These are phyloP conservation scores for Aspergillus sp. DNA, from an alignment of 2,329 filamentous ascomycete genomes.

Conservation along the genomic window DNA sequence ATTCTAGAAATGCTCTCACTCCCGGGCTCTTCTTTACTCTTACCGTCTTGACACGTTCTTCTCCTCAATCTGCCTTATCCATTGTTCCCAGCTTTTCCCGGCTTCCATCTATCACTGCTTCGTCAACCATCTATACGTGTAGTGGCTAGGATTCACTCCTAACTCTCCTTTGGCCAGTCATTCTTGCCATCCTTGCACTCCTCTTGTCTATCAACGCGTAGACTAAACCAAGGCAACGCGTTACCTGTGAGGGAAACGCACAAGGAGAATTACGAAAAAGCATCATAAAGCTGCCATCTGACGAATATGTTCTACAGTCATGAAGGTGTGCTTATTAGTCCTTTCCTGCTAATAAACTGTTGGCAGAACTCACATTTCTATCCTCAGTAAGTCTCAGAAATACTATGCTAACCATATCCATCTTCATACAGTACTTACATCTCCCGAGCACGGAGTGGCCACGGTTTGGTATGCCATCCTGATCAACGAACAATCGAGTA, in stretches of 20 bases:
- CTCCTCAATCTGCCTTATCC: neutral
- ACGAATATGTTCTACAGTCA: conserved; percentile 87
- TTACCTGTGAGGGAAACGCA: neutral
- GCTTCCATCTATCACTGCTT: neutral
- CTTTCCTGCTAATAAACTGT: neutral
- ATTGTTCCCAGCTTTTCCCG: neutral
- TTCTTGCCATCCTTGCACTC: neutral
- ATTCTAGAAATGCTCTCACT: neutral
- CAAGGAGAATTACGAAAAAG: neutral
- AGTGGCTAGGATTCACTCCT: neutral
- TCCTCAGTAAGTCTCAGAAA: neutral
- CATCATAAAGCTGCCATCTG: neutral
- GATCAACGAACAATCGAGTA: neutral
- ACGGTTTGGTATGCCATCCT: conserved; percentile 75
- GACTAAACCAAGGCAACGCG: neutral
- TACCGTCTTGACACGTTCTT: neutral
- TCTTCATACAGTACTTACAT: conserved; percentile 66
- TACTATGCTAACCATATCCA: conserved; percentile 20
- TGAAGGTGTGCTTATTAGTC: conserved; percentile 67
- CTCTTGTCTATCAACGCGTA: neutral
- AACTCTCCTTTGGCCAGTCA: neutral
- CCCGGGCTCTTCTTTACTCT: neutral
- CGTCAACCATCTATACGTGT: neutral
- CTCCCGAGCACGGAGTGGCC: conserved; percentile 83
- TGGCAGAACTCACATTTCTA: neutral